Conservation (phyloP, 2,329 filamentous ascomycete species). For the Cadophora sp. region DNA sequence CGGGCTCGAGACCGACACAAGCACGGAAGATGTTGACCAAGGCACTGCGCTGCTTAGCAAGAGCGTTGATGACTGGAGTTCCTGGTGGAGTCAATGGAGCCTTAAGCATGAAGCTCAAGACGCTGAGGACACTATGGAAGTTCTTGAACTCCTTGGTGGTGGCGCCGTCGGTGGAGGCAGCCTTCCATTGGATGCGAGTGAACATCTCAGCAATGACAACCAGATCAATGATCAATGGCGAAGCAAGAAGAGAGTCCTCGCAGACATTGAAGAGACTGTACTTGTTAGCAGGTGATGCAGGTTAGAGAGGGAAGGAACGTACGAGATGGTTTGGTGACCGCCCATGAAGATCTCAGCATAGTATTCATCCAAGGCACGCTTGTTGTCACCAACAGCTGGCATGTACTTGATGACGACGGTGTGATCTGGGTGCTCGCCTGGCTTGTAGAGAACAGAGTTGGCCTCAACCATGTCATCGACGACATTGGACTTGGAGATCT, state of each 20-base stretch:
- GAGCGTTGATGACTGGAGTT: conserved; percentile 92
- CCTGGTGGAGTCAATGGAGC: conserved; percentile 93
- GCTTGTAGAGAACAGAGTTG: conserved; percentile 87
- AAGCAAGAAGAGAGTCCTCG: conserved; percentile 95
- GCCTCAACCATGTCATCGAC: conserved; percentile 99
- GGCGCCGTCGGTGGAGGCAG: conserved; percentile 58
- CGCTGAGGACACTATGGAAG: conserved; percentile 96
- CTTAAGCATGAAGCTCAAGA: conserved; percentile 99
- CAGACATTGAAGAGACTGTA: conserved; percentile 94
- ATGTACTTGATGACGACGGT: conserved; percentile 99
- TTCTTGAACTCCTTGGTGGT: conserved; percentile 77
- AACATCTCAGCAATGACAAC: conserved; percentile 95
- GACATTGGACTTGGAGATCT: conserved; percentile 99
- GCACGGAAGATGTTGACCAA: conserved; percentile 99
- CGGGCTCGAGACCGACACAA: conserved; percentile 93
- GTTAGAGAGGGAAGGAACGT: conserved; percentile 48
- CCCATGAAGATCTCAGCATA: conserved; percentile 99
- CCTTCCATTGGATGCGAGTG: conserved; percentile 96
- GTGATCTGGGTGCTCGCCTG: conserved; percentile 95
- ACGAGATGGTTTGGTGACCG: conserved; percentile 95
- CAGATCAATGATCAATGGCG: conserved; percentile 95
- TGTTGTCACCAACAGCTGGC: conserved; percentile 98
- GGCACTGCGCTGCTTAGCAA: conserved; percentile 94
- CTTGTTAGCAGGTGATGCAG: conserved; percentile 27
- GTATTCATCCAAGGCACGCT: conserved; percentile 98